Evolutionary conservation across 805 yeast species (phyloP), one percentile per base, ranked within the genome.

Genomic region (Pichia deserticola): DNA sequence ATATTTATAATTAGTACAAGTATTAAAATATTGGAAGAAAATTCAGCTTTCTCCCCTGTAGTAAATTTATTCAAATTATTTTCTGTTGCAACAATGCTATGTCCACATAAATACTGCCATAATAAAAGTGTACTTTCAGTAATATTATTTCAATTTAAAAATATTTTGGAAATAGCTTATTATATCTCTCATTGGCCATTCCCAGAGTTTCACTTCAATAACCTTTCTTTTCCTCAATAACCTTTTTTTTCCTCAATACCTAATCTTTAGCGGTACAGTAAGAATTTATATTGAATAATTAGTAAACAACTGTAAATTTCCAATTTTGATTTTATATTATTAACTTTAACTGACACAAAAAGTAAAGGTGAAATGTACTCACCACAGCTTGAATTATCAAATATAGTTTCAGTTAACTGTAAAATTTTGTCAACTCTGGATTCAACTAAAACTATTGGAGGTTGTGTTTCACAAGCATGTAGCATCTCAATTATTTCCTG

Each of bases 391-490:
- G 30, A 10, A 8, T 27, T 13, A 28, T 37, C 35, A 41, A 48
- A 52, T n/a, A 40, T 35, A 5, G 41, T 42, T 8, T 39, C 42
- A 7, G 47, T 46, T 8, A 53, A 32, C 4, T 41, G 37, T 6
- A 52, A 54, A 5, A 65, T 28, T 9, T 46, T 30, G 9, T 40
- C 27, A 10, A 60, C 37, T 15, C 51, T 56, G 1, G 45, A 20
- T 39, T 60, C 54, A 25, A 68, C 51, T n/a, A 60, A 63, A 5
- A 44, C 15, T 13, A 64, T 46, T 3, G 57, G 49, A 1, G 70
- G 64, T 12, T 44, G 47, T 1, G 41, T 44, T 20, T 51, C 48
- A 8, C 62, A 35, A 15, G 49, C 47, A 42, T 62, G 63, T 28
- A 66, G 38, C 20, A 50, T 45, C 12, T 49, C 45, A 41, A 68